Percentiles rank a stretch among this genome's conserved stretches.
Evolutionary conservation across 495 filamentous ascomycete species (phyloP).

Genomic region (Trichoderma erinaceum): DNA sequence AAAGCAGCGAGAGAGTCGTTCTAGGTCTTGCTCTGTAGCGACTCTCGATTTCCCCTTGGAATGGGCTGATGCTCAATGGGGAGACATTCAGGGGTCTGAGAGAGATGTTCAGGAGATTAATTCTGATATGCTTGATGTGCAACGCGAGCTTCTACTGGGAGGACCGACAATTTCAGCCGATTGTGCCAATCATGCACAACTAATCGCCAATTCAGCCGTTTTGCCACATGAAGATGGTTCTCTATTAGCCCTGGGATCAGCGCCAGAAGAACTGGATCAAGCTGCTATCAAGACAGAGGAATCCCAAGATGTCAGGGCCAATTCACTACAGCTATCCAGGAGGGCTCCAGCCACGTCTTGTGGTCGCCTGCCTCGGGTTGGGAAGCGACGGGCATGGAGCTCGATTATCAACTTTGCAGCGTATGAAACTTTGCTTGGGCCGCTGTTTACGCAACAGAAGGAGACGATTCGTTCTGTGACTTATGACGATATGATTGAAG

Average conservation of each 20-base stretch:
- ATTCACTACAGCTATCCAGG: background rate
- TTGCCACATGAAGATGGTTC: background rate
- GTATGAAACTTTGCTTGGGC: background rate
- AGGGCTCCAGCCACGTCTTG: background rate
- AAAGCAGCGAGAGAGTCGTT: background rate
- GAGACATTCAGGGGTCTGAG: background rate
- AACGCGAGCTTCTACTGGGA: background rate
- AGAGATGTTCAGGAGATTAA: background rate
- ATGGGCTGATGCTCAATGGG: background rate
- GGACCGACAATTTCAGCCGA: background rate
- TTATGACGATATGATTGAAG: background rate
- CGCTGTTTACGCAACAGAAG: conserved; percentile 2
- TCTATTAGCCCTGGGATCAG: background rate
- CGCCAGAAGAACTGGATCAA: background rate
- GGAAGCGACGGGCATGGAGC: background rate
- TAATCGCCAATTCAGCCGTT: background rate
- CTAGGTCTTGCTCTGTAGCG: background rate
- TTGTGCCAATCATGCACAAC: background rate
- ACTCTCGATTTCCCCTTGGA: background rate
- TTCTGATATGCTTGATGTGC: background rate
- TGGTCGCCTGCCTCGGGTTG: background rate
- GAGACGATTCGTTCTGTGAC: background rate
- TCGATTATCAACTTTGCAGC: background rate
- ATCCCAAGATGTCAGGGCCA: background rate
- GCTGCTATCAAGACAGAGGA: background rate